phyloP scores from a whole-genome alignment of 176 grass and related monocot species.

The Juncus inflexus region DNA sequence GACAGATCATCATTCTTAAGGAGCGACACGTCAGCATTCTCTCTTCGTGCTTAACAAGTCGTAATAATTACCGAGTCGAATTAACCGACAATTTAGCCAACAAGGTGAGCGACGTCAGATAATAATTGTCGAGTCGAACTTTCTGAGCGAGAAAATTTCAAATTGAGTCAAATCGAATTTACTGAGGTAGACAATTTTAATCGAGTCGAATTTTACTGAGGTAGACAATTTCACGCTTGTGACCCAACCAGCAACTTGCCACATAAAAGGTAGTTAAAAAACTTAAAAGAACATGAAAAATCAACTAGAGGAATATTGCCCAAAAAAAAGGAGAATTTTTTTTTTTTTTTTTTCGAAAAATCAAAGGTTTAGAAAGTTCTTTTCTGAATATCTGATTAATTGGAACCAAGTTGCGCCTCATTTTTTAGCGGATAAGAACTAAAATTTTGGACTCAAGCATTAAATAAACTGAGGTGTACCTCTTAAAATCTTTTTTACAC shows the following conservation, averaged over 20 bases:
- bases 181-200: constrained; percentile 18
- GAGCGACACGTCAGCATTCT: too few relatives aligned
- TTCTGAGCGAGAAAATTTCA: constrained; percentile 16
- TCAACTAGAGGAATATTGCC: neutral
- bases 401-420: too few relatives aligned
- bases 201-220: constrained; percentile 3
- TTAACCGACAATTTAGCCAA: constrained; percentile 6
- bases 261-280: constrained; percentile 31
- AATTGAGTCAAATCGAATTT: constrained; percentile 11
- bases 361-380: neutral
- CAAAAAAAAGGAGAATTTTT: constrained; percentile 6
- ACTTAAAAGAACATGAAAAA: constrained; percentile 12
- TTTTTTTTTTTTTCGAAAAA: constrained; percentile 4
- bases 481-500: too few relatives aligned
- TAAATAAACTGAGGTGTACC: too few relatives aligned
- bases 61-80: constrained; percentile 1
- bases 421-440: too few relatives aligned
- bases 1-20: too few relatives aligned
- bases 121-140: constrained; percentile 24
- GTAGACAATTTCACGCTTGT: constrained; percentile 18
- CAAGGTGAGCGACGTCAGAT: constrained; percentile 17
- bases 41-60: too few relatives aligned
- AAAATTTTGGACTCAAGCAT: too few relatives aligned
- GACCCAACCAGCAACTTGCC: constrained; percentile 7
- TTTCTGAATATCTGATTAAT: too few relatives aligned